Base-by-base conservation (phyloP, 2,329 filamentous ascomycete species). In the Drechmeria coniospora region DNA sequence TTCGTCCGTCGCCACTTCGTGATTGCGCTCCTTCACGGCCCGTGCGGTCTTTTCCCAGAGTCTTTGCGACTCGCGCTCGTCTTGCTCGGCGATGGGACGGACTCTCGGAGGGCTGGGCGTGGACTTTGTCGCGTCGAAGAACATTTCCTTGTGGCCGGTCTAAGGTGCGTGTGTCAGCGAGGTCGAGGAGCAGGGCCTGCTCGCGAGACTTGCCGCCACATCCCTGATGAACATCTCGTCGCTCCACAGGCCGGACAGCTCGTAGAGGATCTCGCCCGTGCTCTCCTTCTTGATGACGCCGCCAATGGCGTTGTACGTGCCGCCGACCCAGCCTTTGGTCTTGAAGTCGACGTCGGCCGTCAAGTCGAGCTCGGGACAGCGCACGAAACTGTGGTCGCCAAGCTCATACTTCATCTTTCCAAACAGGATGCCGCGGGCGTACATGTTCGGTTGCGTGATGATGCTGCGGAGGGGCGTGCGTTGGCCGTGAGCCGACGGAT, bases 341-440 rank as follows among this genome's bases (percentile, higher is more conserved):
- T 95, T 95, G 68, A 98, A 98, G 40, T 98, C 90, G 35, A 98
- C 74, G 49, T 98, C 87, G 34, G 84, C 87, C 15, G 74, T 69
- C 12, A 98, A 64, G 32, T 84, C 77, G 12, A 83, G 69, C 50
- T 95, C 87, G 0, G 87, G 83, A 51, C 90, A 95, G 39, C 77
- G 71, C 13, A 98, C 81, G 43, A 84, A 82, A 50, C 86, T 93
- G 58, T 93, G 86, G 50, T 95, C 87, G 37, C 87, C 90, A 6
- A 98, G 72, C 59, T 98, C 90, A 54, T 95, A 98, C 54, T 94
- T 95, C 90, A 98, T 95, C 54, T 94, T 95, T 26, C 90, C 90
- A 45, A 98, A 94, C 7, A 98, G 63, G 34, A 98, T 95, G 20
- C 90, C 87, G 36, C 90, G 73, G 14, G 87, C 90, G 52, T 98